These are phyloP conservation scores for Cadophora sp. DNA, from an alignment of 2,329 filamentous ascomycete species.

Conservation along the genomic window DNA sequence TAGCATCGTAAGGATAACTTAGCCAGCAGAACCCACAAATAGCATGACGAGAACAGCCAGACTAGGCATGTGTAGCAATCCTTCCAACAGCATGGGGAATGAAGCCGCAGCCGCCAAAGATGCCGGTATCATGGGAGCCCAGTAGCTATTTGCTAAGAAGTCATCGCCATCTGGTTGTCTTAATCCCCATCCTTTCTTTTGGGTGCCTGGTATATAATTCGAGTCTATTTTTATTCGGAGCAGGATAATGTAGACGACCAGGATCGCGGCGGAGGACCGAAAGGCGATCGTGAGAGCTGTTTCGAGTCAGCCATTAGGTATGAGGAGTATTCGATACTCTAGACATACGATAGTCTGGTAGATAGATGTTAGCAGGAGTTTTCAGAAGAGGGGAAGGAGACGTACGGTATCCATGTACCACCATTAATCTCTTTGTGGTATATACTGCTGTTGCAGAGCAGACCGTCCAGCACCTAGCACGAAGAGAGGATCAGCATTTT, in stretches of 20 bases:
- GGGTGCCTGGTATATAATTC: constrained; percentile 7
- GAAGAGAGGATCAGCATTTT: not conserved
- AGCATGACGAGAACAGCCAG: constrained; percentile 40
- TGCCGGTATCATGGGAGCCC: constrained; percentile 34
- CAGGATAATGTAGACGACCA: constrained; percentile 28
- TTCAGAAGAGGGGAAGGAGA: not conserved
- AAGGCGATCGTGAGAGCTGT: constrained; percentile 38
- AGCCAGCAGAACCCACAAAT: constrained; percentile 35
- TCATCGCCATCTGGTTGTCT: constrained; percentile 23
- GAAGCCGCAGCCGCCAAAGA: constrained; percentile 35
- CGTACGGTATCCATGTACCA: constrained; percentile 36
- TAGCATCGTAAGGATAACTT: constrained; percentile 11
- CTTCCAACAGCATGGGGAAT: constrained; percentile 39
- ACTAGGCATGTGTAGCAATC: constrained; percentile 40
- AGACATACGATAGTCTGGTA: constrained; percentile 37
- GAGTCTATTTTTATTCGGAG: constrained; percentile 19
- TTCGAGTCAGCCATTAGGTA: constrained; percentile 4
- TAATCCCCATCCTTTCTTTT: constrained; percentile 24
- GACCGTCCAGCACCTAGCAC: constrained; percentile 26
- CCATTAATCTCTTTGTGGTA: constrained; percentile 35
- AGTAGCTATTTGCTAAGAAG: constrained; percentile 24
- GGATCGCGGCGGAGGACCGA: constrained; percentile 25
- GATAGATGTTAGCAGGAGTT: constrained; percentile 23
- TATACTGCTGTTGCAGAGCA: constrained; percentile 33
- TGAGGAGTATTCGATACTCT: not conserved